These are phyloP conservation scores for Cystobasidium onofrii DNA, from an alignment of 768 basidiomycete species.

Conservation along the genomic window DNA sequence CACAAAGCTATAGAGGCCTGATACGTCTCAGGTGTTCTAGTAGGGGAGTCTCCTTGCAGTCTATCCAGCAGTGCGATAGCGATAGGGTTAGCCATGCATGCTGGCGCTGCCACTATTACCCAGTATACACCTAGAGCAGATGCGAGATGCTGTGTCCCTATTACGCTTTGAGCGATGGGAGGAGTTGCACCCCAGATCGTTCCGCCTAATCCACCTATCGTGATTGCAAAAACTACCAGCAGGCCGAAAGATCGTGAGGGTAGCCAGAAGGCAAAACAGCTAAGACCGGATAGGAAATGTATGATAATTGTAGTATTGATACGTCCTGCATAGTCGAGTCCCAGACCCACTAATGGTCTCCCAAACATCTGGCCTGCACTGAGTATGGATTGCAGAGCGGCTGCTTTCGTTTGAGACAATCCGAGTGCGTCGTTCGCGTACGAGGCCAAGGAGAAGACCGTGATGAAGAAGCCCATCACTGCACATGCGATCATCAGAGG, in stretches of 20 bases:
- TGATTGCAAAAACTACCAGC: constrained; percentile 43
- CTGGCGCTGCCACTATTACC: constrained; percentile 49
- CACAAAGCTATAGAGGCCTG: constrained; percentile 55
- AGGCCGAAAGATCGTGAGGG: constrained; percentile 43
- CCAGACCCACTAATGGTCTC: constrained; percentile 43
- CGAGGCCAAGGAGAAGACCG: constrained; percentile 39
- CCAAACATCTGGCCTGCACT: constrained; percentile 45
- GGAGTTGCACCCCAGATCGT: constrained; percentile 2
- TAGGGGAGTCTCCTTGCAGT: constrained; percentile 49
- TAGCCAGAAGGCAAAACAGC: constrained; percentile 44
- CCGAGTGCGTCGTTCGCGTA: not conserved
- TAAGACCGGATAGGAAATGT: constrained; percentile 43
- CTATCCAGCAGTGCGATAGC: constrained; percentile 41
- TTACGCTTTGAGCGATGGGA: constrained; percentile 8
- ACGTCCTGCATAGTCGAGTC: constrained; percentile 43
- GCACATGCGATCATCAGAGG: too few species aligned
- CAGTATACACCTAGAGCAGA: constrained; percentile 56
- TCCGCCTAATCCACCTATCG: constrained; percentile 16
- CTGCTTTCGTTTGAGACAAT: constrained; percentile 42
- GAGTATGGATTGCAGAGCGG: constrained; percentile 45
- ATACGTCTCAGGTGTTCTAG: constrained; percentile 63
- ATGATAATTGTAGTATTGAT: constrained; percentile 44
- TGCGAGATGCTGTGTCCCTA: constrained; percentile 2
- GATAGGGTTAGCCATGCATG: constrained; percentile 41
- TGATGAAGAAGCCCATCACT: constrained; percentile 44